A percentile compares a stretch with the other conserved stretches of the same genome.
Conservation (phyloP, 1,284 basidiomycete species). For the Melampsora abietis-canadensis region DNA sequence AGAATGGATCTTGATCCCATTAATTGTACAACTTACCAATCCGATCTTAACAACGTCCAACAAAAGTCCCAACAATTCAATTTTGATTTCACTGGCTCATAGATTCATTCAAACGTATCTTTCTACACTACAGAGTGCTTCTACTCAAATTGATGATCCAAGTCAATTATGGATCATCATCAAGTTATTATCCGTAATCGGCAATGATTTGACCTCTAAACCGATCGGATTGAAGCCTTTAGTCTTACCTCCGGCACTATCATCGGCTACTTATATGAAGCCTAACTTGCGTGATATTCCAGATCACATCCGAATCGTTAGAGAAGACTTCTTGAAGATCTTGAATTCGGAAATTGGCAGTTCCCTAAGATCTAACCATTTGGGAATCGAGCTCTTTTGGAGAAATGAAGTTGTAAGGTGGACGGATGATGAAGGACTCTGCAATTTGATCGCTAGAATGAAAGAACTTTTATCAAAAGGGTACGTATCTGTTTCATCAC, state of each 20-base stretch:
- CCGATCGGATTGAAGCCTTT: too few relatives aligned
- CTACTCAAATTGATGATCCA: slow-evolving; percentile 12
- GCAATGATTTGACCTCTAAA: not conserved
- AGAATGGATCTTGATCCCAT: slow-evolving; percentile 22
- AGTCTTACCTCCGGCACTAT: too few relatives aligned
- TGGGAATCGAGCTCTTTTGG: slow-evolving; percentile 35
- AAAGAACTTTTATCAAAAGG: slow-evolving; percentile 7
- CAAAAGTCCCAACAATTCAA: slow-evolving; percentile 18
- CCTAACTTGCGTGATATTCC: slow-evolving; percentile 5
- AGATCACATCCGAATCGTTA: slow-evolving; percentile 14
- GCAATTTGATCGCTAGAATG: slow-evolving; percentile 16
- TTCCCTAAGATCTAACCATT: slow-evolving; percentile 23
- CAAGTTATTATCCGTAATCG: slow-evolving; percentile 33
- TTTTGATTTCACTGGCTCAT: slow-evolving; percentile 29
- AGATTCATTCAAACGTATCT: slow-evolving; percentile 28
- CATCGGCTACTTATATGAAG: not conserved
- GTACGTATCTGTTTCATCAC: slow-evolving; percentile 3
- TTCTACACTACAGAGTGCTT: not conserved
- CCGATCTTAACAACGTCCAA: not conserved
- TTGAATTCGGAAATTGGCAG: slow-evolving; percentile 24
- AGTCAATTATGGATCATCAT: slow-evolving; percentile 34
- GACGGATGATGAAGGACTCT: slow-evolving; percentile 23
- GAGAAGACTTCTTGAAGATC: slow-evolving; percentile 38
- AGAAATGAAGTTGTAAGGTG: slow-evolving; percentile 28
- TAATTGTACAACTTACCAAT: slow-evolving; percentile 24